Conservation (phyloP, 768 basidiomycete genomes). For the Amanita rimosa region DNA sequence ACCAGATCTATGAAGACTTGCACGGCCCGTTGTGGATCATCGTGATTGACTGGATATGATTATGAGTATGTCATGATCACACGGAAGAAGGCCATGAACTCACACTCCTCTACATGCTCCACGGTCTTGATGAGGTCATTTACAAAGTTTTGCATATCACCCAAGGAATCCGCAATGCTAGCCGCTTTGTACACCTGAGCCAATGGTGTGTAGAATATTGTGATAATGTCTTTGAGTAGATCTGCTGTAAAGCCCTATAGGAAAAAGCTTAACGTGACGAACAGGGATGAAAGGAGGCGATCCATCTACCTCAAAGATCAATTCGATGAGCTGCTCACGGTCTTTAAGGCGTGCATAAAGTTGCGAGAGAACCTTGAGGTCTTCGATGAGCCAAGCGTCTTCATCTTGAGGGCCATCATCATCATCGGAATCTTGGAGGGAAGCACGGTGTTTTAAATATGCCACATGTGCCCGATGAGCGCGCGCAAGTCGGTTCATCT, state of each 20-base stretch:
- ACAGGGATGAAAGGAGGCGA: not conserved
- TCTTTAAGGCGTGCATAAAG: slow-evolving; percentile 75
- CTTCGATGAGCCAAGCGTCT: slow-evolving; percentile 95
- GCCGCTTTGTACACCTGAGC: slow-evolving; percentile 97
- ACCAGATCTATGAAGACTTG: slow-evolving; percentile 91
- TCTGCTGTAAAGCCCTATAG: slow-evolving; percentile 87
- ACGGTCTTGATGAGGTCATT: slow-evolving; percentile 94
- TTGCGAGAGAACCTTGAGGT: slow-evolving; percentile 69
- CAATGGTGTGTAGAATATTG: slow-evolving; percentile 94
- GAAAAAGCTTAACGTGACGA: not conserved
- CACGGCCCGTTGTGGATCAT: slow-evolving; percentile 78
- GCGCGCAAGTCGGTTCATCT: slow-evolving; percentile 71
- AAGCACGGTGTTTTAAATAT: slow-evolving; percentile 55
- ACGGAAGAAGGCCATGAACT: slow-evolving; percentile 22
- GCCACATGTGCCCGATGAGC: slow-evolving; percentile 68
- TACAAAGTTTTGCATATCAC: slow-evolving; percentile 88
- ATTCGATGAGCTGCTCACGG: slow-evolving; percentile 81
- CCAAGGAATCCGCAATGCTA: slow-evolving; percentile 87
- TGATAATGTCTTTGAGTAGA: slow-evolving; percentile 94
- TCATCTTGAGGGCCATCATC: slow-evolving; percentile 91
- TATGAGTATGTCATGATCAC: slow-evolving; percentile 2
- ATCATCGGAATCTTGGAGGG: slow-evolving; percentile 74
- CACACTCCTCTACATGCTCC: slow-evolving; percentile 82
- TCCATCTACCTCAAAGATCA: slow-evolving; percentile 81
- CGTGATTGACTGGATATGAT: slow-evolving; percentile 53